Conservation (phyloP, 192 early-diverging fungal genomes). For the Entophlyctis luteolus region DNA sequence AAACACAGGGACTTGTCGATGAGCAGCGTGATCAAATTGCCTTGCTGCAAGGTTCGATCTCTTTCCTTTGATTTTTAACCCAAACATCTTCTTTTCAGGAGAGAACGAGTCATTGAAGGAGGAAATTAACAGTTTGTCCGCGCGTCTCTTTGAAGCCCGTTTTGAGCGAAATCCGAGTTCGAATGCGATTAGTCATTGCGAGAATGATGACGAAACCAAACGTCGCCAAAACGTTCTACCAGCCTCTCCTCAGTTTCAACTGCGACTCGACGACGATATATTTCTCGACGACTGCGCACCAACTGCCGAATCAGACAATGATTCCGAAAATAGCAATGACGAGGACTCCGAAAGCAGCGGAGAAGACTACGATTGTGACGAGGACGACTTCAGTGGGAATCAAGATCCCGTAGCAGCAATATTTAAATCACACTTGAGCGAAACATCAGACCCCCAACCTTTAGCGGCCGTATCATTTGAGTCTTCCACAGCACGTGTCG, state of each 20-base stretch:
- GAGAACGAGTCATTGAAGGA: no score
- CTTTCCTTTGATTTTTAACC: no score
- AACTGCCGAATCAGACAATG: neutral
- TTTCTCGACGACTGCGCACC: neutral
- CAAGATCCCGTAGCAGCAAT: neutral
- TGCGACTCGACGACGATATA: neutral
- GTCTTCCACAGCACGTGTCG: no score
- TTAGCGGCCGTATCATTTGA: no score
- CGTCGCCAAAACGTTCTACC: no score
- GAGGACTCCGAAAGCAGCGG: neutral
- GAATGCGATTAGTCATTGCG: neutral
- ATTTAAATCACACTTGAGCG: no score
- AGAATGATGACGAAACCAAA: no score
- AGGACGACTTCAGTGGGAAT: neutral
- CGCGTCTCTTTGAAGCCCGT: neutral
- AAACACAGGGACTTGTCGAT: neutral
- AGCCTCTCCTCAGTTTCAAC: neutral
- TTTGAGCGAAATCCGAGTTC: neutral
- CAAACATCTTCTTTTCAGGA: no score
- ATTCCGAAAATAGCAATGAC: no score
- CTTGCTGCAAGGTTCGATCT: neutral
- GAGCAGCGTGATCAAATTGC: constrained; percentile 1
- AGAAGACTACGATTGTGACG: neutral
- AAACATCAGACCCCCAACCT: no score
- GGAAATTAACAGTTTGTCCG: neutral